phyloP scores from a whole-genome alignment of 1,284 basidiomycete genomes.

The Trichosporon faecale region DNA sequence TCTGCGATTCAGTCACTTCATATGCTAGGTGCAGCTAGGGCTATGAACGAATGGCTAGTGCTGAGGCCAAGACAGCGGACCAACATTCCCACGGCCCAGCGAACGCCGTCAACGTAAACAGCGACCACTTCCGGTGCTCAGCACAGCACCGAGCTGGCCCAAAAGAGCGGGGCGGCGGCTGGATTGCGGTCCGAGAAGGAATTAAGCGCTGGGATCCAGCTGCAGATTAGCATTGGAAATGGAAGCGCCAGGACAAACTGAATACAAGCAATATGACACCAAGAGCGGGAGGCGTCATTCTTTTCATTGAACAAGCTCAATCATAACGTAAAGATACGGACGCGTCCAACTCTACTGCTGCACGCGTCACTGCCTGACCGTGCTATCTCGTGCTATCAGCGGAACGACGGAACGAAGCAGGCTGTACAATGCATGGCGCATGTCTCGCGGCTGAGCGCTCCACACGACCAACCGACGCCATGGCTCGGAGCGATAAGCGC shows the following conservation, averaged over 20 bases:
- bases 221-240: not conserved
- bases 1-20: no score
- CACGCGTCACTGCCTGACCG: not conserved
- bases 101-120: not conserved
- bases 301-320: slow-evolving; percentile 4
- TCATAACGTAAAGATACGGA: slow-evolving; percentile 1
- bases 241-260: not conserved
- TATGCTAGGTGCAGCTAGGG: no score
- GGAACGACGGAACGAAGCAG: not conserved
- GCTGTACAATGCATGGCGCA: not conserved
- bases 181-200: not conserved
- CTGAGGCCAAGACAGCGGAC: no score
- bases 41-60: no score
- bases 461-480: not conserved
- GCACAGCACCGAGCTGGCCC: not conserved
- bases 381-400: not conserved
- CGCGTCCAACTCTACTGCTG: not conserved
- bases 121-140: not conserved
- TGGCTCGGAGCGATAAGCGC: not conserved
- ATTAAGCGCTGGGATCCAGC: not conserved
- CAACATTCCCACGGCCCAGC: no score
- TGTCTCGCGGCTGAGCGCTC: not conserved
- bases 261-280: not conserved
- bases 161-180: not conserved
- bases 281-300: not conserved